Evolutionary conservation across 1,284 basidiomycete species (phyloP), one percentile per base, ranked within the genome.

Genomic region (Boletus austroedulis): DNA sequence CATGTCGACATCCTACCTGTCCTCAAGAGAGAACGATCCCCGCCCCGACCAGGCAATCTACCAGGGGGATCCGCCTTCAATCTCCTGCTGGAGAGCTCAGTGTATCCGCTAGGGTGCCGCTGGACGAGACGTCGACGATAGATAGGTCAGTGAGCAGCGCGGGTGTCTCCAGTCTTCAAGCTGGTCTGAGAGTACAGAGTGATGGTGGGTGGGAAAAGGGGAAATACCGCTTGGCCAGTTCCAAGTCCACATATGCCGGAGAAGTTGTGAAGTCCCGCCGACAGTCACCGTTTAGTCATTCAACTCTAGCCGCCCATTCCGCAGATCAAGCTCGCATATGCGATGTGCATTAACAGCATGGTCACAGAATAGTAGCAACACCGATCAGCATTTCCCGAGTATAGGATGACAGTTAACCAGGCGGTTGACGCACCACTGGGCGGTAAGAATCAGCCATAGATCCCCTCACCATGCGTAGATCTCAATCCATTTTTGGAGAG

Each of bases 401-500:
- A 47, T 9, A 32, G 14, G 45, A 40, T 46, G 52, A 31, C 50
- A 50, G 41, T 23, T 40, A 24, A 55, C 29, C 47, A 34, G 44
- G 47, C 24, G 21, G 50, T 46, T 32, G 26, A 40, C n/a, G n/a
- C 45, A 32, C 34, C 8, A 21, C 9, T 5, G 36, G 44, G 40
- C 12, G 28, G 17, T 10, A n/a, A 31, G 31, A 21, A 36, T 24
- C 14, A 26, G 5, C 21, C 43, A 29, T 41, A 59, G 52, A 51
- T 52, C 53, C 26, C 40, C 38, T 51, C 24, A 5, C 26, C 19
- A 23, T 51, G 46, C 43, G 53, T 34, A 41, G 60, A 65, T 67
- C 55, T 38, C 32, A 3, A 34, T 31, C 17, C 23, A 8, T 53
- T 49, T 53, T 59, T 49, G 23, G 38, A 21, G 38, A 14, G 19